Evolutionary conservation across 768 basidiomycete species (phyloP), one percentile per base, ranked within the genome.

Genomic region (Plicaturopsis crispa): DNA sequence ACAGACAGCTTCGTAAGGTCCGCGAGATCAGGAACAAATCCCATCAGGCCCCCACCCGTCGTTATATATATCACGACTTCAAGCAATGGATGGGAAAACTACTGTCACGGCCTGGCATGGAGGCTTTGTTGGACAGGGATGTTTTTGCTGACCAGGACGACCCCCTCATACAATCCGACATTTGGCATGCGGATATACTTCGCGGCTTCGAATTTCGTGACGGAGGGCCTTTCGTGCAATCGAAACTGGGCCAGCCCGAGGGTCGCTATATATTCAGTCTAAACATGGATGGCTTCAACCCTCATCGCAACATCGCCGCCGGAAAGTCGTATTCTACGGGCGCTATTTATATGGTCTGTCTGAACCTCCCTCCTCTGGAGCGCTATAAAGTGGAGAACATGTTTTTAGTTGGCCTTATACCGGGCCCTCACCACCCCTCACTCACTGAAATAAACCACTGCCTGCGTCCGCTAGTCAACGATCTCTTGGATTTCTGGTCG

Each of bases 251-350:
- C n/a, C n/a, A n/a, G n/a, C n/a, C n/a, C n/a, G n/a, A n/a, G n/a
- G 46, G 54, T 21, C 35, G 50, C 22, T 35, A 51, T n/a, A 45
- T 52, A 0, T 58, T 62, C 34, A 47, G 48, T 1, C 43, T 63
- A 1, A 48, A 58, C 13, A 19, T 63, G 1, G 56, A 66, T 39
- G 57, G 58, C 31, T 66, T 67, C 48, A 60, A 63, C 32, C 48
- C 61, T 0, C 39, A 63, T 19, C 50, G 56, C 2, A 53, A 50
- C 5, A 41, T 17, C 5, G 45, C 48, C n/a, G 31, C 39, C 5
- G 57, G 59, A 24, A 49, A 47, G 11, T 48, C 38, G 11, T 41
- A 48, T 1, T 66, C 61, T 0, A 43, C 52, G 8, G 59, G 62
- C 3, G 37, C 64, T 7, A 55, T 66, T 6, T 56, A 55, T 1